phyloP scores from a whole-genome alignment of 2,329 filamentous ascomycete species.

The Pyrenophora teres region DNA sequence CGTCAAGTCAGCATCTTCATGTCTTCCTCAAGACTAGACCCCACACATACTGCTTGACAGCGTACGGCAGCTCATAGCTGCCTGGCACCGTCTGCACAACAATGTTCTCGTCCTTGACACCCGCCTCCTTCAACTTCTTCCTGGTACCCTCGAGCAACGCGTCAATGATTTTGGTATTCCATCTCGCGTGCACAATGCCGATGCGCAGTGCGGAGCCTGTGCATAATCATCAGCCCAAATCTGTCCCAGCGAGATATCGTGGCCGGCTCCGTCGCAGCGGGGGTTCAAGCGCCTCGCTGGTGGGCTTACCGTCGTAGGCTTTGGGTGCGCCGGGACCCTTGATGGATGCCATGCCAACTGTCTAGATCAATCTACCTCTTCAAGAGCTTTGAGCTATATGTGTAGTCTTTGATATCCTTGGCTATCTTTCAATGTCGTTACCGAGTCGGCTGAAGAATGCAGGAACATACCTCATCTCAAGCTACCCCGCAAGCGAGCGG shows the following conservation, averaged over 20 bases:
- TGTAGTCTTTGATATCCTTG: background rate
- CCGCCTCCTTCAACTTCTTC: slow-evolving; percentile 74
- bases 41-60: slow-evolving; percentile 74
- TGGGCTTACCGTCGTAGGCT: slow-evolving; percentile 58
- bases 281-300: slow-evolving; percentile 7
- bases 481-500: slow-evolving; percentile 22
- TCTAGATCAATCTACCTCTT: background rate
- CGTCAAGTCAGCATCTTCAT: background rate
- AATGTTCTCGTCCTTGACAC: slow-evolving; percentile 87
- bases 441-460: slow-evolving; percentile 29
- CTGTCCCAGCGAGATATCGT: background rate
- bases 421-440: slow-evolving; percentile 3
- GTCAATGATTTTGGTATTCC: slow-evolving; percentile 89
- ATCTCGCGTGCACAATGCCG: slow-evolving; percentile 93
- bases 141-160: slow-evolving; percentile 81
- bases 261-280: slow-evolving; percentile 4
- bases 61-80: slow-evolving; percentile 91
- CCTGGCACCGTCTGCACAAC: slow-evolving; percentile 88
- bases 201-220: slow-evolving; percentile 71
- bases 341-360: slow-evolving; percentile 55
- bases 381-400: too few relatives aligned
- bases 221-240: slow-evolving; percentile 8
- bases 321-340: slow-evolving; percentile 67
- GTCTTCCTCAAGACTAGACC: slow-evolving; percentile 8
- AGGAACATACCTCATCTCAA: slow-evolving; percentile 23